Base-by-base conservation (phyloP, 345 rosid species). In the Nephelium lappaceum region DNA sequence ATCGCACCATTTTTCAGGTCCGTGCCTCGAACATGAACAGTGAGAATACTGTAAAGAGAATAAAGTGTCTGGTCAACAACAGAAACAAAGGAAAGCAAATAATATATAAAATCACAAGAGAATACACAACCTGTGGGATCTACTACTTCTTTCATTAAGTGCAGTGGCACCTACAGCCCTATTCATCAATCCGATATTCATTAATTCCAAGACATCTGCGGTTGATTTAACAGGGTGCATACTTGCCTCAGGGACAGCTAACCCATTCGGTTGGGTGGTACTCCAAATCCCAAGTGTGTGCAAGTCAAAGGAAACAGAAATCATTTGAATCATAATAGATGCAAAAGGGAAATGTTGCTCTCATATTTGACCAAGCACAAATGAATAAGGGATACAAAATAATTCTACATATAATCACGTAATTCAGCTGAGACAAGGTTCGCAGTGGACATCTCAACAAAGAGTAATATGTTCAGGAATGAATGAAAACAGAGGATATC, bases 231-330 rank as follows among this genome's bases (percentile, higher is more conserved):
- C 99, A 39, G 85, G 69, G 75, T 91, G 95, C 93, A 96, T 91
- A 84, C 94, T 94, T 63, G 99, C 98, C 79, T 93, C 98, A 76
- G 99, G 99, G 76, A 96, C 99, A 80, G 97, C 98, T 80, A 96
- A 86, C 83, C 99, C 98, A 83, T 96, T 96, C 85, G 99, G 98
- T 83, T 88, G 98, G 78, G 97, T 83, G 18, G 91, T 89, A 82
- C 80, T 93, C 97, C 99, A 94, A 86, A 96, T 94, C 95, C 98
- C 99, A 78, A 96, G 97, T 79, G 99, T 96, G 87, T 85, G 99
- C 88, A 91, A 86, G 92, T 92, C 85, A 93, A 90, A 83, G 90
- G 77, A 89, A 79, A 79, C 77, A 76, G 39, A 75, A 58, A 23
- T 42, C 10, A 6, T 73, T 73, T n/a, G 43, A 57, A 75, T 45